Conservation (phyloP, 2,329 filamentous ascomycete genomes). For the Alternaria longipes region DNA sequence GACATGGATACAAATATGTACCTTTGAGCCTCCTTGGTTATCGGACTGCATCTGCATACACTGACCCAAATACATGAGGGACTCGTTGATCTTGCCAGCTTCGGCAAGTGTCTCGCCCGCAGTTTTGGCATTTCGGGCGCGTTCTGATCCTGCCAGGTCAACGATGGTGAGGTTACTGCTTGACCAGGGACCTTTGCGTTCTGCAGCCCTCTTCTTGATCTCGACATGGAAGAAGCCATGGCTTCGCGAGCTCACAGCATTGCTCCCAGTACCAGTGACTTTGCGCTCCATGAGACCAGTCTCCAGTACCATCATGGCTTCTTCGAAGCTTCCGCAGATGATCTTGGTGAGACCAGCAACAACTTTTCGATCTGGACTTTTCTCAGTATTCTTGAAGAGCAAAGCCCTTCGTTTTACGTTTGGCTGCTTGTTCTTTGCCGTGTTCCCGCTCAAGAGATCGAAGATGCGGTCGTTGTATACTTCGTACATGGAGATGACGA, state of each 20-base stretch:
- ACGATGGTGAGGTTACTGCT: constrained; percentile 86
- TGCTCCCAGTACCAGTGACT: constrained; percentile 90
- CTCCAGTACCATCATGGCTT: constrained; percentile 89
- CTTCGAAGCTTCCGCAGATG: constrained; percentile 80
- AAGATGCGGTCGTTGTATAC: constrained; percentile 99
- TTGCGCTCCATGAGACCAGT: constrained; percentile 86
- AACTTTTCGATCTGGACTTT: constrained; percentile 88
- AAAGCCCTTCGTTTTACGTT: constrained; percentile 75
- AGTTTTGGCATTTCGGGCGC: constrained; percentile 92
- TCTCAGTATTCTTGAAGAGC: constrained; percentile 90
- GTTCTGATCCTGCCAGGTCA: constrained; percentile 92
- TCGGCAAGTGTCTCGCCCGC: constrained; percentile 91
- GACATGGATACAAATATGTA: constrained; percentile 47
- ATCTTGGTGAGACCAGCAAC: constrained; percentile 92
- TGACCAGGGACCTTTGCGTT: constrained; percentile 71
- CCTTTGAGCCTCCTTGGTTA: constrained; percentile 76
- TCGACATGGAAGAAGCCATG: constrained; percentile 98
- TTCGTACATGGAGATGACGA: constrained; percentile 97
- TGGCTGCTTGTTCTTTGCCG: constrained; percentile 63
- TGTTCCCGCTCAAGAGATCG: constrained; percentile 77
- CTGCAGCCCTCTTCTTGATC: constrained; percentile 79
- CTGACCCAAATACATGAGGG: constrained; percentile 96
- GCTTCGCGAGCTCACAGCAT: constrained; percentile 89
- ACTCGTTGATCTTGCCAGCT: constrained; percentile 98
- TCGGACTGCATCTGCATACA: constrained; percentile 96